These are phyloP conservation scores for Colletotrichum sublineola DNA, from an alignment of 2,329 filamentous ascomycete genomes.

Conservation along the genomic window DNA sequence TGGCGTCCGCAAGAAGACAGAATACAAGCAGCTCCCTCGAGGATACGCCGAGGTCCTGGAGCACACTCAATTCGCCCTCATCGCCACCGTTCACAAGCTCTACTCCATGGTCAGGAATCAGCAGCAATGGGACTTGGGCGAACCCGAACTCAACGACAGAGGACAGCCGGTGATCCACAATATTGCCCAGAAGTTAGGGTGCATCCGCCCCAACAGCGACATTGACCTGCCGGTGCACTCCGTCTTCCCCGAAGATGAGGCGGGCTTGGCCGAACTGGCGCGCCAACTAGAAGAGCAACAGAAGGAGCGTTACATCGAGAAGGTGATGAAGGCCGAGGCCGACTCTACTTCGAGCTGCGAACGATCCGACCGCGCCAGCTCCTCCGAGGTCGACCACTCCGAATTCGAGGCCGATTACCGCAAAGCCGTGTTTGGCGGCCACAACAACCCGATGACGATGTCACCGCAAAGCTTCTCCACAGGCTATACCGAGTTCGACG, in stretches of 20 bases:
- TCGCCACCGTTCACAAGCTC: slow-evolving; percentile 75
- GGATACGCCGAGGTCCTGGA: slow-evolving; percentile 76
- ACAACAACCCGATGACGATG: slow-evolving; percentile 59
- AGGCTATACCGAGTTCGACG: slow-evolving; percentile 58
- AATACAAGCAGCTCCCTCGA: slow-evolving; percentile 75
- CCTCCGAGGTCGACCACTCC: slow-evolving; percentile 68
- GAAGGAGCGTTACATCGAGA: slow-evolving; percentile 54
- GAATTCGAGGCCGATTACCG: slow-evolving; percentile 69
- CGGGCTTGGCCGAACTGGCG: slow-evolving; percentile 68
- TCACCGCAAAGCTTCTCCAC: slow-evolving; percentile 66
- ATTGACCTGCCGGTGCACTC: slow-evolving; percentile 69
- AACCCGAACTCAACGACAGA: slow-evolving; percentile 73
- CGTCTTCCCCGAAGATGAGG: slow-evolving; percentile 73
- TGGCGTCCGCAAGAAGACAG: slow-evolving; percentile 75
- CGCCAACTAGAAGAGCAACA: slow-evolving; percentile 65
- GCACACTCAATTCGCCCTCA: slow-evolving; percentile 74
- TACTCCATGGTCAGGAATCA: slow-evolving; percentile 73
- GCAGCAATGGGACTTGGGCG: slow-evolving; percentile 72
- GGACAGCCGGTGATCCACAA: slow-evolving; percentile 75
- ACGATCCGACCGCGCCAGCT: slow-evolving; percentile 64
- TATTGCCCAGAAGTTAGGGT: slow-evolving; percentile 74
- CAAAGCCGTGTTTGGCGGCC: slow-evolving; percentile 58
- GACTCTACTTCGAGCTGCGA: slow-evolving; percentile 52
- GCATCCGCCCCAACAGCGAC: slow-evolving; percentile 73
- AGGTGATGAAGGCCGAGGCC: slow-evolving; percentile 49